phyloP scores from a whole-genome alignment of 768 basidiomycete species.

The Boletus tomentosulus region DNA sequence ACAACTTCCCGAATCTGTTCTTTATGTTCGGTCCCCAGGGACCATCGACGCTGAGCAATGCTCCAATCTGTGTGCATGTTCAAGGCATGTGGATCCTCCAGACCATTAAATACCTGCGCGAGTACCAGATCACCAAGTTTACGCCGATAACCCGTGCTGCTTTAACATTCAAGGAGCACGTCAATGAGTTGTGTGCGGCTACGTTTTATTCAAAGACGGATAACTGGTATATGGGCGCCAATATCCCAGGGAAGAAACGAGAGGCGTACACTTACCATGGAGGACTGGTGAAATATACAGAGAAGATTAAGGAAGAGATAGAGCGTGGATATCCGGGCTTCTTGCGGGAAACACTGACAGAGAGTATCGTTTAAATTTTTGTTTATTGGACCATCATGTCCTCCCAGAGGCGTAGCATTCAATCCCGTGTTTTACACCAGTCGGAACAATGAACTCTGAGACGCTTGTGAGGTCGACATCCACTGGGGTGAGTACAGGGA shows the following conservation, averaged over 20 bases:
- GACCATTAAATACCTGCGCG: conserved; percentile 7
- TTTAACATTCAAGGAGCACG: conserved; percentile 7
- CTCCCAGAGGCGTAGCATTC: too few species aligned
- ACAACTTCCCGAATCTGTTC: conserved; percentile 14
- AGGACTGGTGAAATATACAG: background rate
- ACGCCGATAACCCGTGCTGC: conserved; percentile 5
- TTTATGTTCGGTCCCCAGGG: conserved; percentile 9
- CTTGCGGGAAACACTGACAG: background rate
- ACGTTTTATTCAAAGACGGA: background rate
- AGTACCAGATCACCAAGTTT: conserved; percentile 14
- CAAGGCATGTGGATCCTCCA: conserved; percentile 10
- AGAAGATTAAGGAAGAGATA: conserved; percentile 5
- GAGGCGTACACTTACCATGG: conserved; percentile 4
- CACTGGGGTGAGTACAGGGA: too few species aligned
- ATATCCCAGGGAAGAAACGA: conserved; percentile 6
- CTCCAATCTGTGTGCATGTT: background rate
- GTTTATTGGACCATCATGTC: too few species aligned
- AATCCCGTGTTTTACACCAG: too few species aligned
- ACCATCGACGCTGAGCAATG: conserved; percentile 9
- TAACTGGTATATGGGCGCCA: conserved; percentile 8
- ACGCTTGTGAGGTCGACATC: too few species aligned
- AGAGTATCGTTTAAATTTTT: too few species aligned
- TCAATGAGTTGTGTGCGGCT: background rate
- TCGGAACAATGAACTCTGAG: too few species aligned
- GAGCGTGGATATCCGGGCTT: conserved; percentile 10